phyloP scores from a whole-genome alignment of 495 filamentous ascomycete species.

The Talaromyces borbonicus region DNA sequence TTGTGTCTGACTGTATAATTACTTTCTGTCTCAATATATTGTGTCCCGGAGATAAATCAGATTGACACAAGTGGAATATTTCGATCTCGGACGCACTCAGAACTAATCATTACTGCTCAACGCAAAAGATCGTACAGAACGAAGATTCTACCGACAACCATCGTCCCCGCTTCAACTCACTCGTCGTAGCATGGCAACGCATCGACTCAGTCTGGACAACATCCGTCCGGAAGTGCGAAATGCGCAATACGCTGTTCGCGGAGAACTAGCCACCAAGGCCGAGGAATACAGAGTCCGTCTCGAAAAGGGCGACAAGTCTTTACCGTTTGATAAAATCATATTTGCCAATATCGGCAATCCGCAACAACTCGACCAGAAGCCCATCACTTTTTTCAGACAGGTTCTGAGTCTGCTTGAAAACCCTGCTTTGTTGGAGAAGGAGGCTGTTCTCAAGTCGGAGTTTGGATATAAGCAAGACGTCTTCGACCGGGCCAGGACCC shows the following conservation, averaged over 20 bases:
- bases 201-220: constrained; percentile 69
- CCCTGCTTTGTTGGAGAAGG: constrained; percentile 68
- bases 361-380: constrained; percentile 96
- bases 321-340: constrained; percentile 86
- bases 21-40: no score
- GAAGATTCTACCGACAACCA: not conserved
- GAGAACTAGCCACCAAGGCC: constrained; percentile 82
- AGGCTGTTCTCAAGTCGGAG: constrained; percentile 51
- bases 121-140: not conserved
- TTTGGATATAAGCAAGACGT: constrained; percentile 85
- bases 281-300: constrained; percentile 78
- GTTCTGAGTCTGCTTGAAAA: constrained; percentile 92
- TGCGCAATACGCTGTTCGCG: constrained; percentile 93
- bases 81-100: no score
- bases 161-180: not conserved
- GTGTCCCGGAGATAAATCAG: no score
- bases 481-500: constrained; percentile 65
- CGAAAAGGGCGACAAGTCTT: constrained; percentile 43
- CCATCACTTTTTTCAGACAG: constrained; percentile 97
- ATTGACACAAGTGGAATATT: no score
- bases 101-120: not conserved
- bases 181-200: constrained; percentile 49
- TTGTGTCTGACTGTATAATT: no score
- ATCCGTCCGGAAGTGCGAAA: constrained; percentile 80
- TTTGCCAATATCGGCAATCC: constrained; percentile 98